Evolutionary conservation across 805 yeast genomes (phyloP), one percentile per base, ranked within the genome.

Genomic region (Metschnikowia reukaufii): DNA sequence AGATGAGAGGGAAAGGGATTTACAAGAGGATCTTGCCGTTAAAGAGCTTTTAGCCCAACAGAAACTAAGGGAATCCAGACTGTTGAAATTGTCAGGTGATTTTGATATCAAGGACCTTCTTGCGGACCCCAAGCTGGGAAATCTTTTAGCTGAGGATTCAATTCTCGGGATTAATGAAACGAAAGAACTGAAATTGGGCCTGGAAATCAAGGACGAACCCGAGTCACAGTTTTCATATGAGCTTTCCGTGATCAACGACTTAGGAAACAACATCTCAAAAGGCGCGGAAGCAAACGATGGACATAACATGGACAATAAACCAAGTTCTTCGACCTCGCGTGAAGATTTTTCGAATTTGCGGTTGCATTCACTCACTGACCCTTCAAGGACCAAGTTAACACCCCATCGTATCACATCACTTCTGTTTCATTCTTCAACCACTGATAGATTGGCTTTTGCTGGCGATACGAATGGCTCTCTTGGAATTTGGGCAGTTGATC

Each of bases 391-490:
- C 50, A 85, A 83, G 57, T 66, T 92, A 4, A 79, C 87, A 0
- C 77, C 78, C 31, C 86, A 84, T 43, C 73, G 99, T 48, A 82
- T 92, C 62, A 82, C 91, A 0, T 72, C 87, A 2, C 75, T 90
- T 34, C 70, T 74, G 33, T 85, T 88, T 62, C 98, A 92, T 64
- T 97, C 97, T 0, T 66, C 86, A 0, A 62, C 61, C 0, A 76
- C 74, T 0, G 81, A 82, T 50, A 75, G 85, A 52, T 58, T 92
- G 4, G 73, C 90, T 1, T 62, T 88, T 27, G 97, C 90, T 1
- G 98, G 97, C 38, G 99, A 94, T 65, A 88, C 88, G 10, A 67
- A 70, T n/a, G 99, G 99, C 5, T 78, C 82, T 51, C 66, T 90
- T 36, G 97, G 97, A 0, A 74, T 94, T 13, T 92, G 97, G 97